Evolutionary conservation across 495 filamentous ascomycete genomes (phyloP), one percentile per base, ranked within the genome.

Genomic region (Cercophora newfieldiana): DNA sequence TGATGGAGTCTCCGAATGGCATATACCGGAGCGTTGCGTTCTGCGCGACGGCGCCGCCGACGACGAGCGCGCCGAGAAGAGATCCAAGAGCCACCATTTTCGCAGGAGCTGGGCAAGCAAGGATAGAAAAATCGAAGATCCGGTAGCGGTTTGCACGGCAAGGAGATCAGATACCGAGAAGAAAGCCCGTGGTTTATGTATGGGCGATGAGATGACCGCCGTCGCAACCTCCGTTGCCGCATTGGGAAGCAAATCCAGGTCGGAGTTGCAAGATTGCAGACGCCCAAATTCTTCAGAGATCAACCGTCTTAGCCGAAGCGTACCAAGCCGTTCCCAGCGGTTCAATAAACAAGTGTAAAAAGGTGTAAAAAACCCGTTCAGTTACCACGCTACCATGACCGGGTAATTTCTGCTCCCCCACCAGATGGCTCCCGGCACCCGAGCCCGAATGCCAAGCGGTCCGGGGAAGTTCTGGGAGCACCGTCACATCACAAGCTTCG

Each of bases 1-100:
- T 84, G 68, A 84, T 84, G 44, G 76, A 79, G 70, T 84, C 82
- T 47, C 82, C 82, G 47, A 84, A 80, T 19, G 81, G 82, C 81
- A 84, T 84, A 66, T 77, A 79, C 16, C 72, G 66, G 29, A 80
- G 71, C 49, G 66, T 74, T n/a, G 65, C 63, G 44, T 75, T 70
- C 54, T 78, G 74, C 12, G 69, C 71, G 33, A 57, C 59, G 18
- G 67, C 66, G 28, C 33, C 33, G 5, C n/a, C 22, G 28, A 29
- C 62, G 22, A 26, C 54, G 26, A 64, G 59, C 3, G 47, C 26
- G 47, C 33, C 30, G 59, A 61, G 59, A 1, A 51, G 12, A 24
- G 25, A 1, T 24, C 24, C 14, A 18, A 61, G 47, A 19, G 50
- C 50, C 16, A 53, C 50, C 50, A 53, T 53, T 53, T 26, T 26